Evolutionary conservation across 2,329 filamentous ascomycete species (phyloP), one percentile per base, ranked within the genome.

Genomic region (Neofusicoccum umdonicola): DNA sequence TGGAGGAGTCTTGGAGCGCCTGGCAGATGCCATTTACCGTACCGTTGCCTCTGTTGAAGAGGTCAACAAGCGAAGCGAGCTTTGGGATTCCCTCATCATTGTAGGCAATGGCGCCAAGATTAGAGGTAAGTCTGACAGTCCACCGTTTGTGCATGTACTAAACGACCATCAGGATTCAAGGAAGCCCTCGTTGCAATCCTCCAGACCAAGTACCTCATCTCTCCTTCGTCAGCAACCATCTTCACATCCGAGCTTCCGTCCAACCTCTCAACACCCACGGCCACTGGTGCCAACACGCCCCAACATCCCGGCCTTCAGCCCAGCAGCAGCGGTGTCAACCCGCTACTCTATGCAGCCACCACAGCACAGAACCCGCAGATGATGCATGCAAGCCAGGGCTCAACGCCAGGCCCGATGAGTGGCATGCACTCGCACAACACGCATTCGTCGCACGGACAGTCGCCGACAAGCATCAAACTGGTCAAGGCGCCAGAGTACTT

Each of bases 171-270:
- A 81, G 93, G 95, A 4, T 94, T 99, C 76, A 93, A 91, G 69
- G 93, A 97, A 71, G 92, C 94, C 69, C 88, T 99, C 54, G 77
- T 98, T 42, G 85, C 90, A 71, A 93, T 88, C 0, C 85, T 99
- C 41, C 86, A 86, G 42, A 85, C 89, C 56, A 93, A 93, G 68
- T 95, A 97, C 76, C 85, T 97, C 62, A 88, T 99, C 69, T 96
- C 93, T 1, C 95, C 95, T 0, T 93, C 90, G 34, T 94, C 92
- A 1, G 93, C 92, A 58, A 97, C 93, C 47, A 98, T 98, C 72
- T 98, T 98, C 83, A 97, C 93, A 41, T 97, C 93, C 22, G 95
- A 99, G 78, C 88, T 98, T 42, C 95, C 95, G 7, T 97, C 93
- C 8, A 94, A 95, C 78, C 87, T 97, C 74, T 93, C 91, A 35